Evolutionary conservation across 169 alveolate species (phyloP), one percentile per base, ranked within the genome.

Genomic region (Eimeria necatrix): DNA sequence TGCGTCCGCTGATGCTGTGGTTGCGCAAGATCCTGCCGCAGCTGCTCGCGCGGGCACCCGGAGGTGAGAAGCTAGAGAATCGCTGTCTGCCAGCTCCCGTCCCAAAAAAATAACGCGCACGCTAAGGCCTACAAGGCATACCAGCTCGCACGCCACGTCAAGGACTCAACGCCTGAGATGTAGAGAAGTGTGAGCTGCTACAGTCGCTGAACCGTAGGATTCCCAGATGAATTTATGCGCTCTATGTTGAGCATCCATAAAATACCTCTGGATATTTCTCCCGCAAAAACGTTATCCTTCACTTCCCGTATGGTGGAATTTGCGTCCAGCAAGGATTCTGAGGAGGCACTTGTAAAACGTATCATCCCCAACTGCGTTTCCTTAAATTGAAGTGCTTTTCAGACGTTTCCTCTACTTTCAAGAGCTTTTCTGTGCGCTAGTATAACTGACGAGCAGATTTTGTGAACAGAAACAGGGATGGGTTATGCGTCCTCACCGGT

Each of bases 41-140:
- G 91, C 91, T 59, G 76, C 91, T 32, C 91, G 73, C 12, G 91
- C 73, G 22, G 91, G 76, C 78, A 84, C 59, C 10, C 91, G 91
- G 12, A 84, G 91, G 76, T 84, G 76, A 32, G 91, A 84, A 32
- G 76, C 91, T 22, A 84, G 76, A 1, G 78, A 26, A 56, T 84
- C 91, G 91, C 68, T 84, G 76, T 84, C 91, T 14, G 91, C 91
- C 60, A 84, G 49, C 78, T 84, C 91, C 12, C 91, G 91, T 3
- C 91, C 91, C 91, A 84, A 59, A 56, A 84, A 84, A 56, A 84
- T 84, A n/a, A 84, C 91, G n/a, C 91, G 91, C 91, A 84, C 91
- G 78, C 59, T 84, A 32, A 84, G 76, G 41, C 91, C 91, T 84
- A 76, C 46, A 59, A 7, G 32, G 26, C 68, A 80, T 4, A 61